Evolutionary conservation across 2,329 filamentous ascomycete species (phyloP).

Genomic region (Talaromyces albobiverticillius): DNA sequence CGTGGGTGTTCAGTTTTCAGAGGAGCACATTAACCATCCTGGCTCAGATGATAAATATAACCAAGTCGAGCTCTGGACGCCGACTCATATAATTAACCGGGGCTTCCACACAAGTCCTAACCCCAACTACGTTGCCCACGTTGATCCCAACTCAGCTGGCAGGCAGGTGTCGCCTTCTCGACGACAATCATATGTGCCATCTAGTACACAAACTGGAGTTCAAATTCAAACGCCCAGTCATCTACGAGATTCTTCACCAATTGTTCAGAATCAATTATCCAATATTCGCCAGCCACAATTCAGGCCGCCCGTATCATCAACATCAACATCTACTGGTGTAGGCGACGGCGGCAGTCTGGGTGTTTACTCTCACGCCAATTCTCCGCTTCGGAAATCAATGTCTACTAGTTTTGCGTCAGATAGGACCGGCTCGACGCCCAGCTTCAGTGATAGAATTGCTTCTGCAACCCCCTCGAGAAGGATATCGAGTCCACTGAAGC

Average conservation of each 20-base stretch:
- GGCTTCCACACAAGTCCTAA: constrained; percentile 81
- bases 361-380: constrained; percentile 74
- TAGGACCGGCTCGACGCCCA: constrained; percentile 35
- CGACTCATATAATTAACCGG: constrained; percentile 64
- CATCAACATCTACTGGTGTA: constrained; percentile 21
- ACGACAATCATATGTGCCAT: constrained; percentile 15
- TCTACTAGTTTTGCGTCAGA: constrained; percentile 52
- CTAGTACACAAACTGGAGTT: constrained; percentile 24
- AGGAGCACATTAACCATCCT: constrained; percentile 34
- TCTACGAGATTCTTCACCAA: constrained; percentile 48
- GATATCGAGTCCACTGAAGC: constrained; percentile 25
- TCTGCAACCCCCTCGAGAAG: constrained; percentile 36
- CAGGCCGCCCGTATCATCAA: constrained; percentile 38
- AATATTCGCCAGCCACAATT: constrained; percentile 55
- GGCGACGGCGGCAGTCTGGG: constrained; percentile 76
- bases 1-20: constrained; percentile 74
- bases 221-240: constrained; percentile 41
- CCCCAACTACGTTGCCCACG: constrained; percentile 70
- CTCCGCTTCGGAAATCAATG: constrained; percentile 76
- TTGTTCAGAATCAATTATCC: constrained; percentile 37
- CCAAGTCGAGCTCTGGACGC: constrained; percentile 62
- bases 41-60: constrained; percentile 44
- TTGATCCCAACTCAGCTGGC: constrained; percentile 63
- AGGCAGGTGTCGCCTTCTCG: constrained; percentile 19
- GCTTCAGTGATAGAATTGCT: constrained; percentile 32